Base-by-base conservation (phyloP, 768 basidiomycete genomes). In the Porpolomopsis calyptriformis region DNA sequence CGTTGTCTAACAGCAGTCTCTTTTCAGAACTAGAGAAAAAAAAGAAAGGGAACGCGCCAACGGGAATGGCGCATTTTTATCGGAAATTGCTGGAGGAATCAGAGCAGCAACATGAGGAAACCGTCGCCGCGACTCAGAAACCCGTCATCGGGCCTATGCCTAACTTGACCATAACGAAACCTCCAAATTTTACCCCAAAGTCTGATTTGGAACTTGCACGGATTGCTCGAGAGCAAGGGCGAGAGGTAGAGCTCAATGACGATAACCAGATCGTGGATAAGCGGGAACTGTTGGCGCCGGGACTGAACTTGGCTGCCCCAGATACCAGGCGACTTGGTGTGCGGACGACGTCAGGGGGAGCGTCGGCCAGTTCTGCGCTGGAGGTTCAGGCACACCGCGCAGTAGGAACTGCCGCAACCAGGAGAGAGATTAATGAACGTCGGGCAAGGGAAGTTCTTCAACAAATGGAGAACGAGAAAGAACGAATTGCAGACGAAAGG, bases 231-330 rank as follows among this genome's bases (percentile, higher is more conserved):
- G 76, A 72, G 48, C 72, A 84, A 56, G 93, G 92, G 19, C 85
- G 85, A 60, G 72, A 80, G 9, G 82, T 99, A 26, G 94, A 97
- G 62, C 67, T 97, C 26, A 98, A 98, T 61, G 94, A 98, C 61
- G 93, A 97, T 55, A 93, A 92, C 55, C 88, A 93, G 60, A 92
- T 98, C 38, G 84, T 99, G 40, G 96, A 99, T 67, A 92, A 93
- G 58, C 82, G 93, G 46, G 88, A 93, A 43, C 69, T 99, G 6
- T 70, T 98, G 37, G 78, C 83, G 18, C 93, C 94, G 4, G 96
- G 96, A 2, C 67, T 99, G 46, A 99, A 99, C 60, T 72, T 98
- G 37, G 80, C 87, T 26, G 76, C 85, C 49, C 78, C 84, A 29
- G 85, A 89, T 58, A 89, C 86, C 4, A 73, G 89, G 47, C 71